Evolutionary conservation across 257 asterid genomes (phyloP).

Genomic region (Osmanthus fragrans): DNA sequence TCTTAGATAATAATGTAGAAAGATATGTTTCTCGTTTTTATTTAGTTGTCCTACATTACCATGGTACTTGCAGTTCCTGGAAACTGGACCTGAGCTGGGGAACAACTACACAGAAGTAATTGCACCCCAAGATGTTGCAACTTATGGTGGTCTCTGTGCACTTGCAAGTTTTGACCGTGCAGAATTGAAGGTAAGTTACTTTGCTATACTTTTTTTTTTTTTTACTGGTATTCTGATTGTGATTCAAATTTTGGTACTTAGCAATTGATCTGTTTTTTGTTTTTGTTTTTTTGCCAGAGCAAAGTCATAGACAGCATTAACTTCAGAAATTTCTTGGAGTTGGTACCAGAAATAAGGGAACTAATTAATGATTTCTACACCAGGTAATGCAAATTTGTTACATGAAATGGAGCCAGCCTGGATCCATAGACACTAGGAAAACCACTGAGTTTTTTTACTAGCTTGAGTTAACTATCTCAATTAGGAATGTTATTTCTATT

Average conservation of each 20-base stretch:
- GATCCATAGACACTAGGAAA: not conserved
- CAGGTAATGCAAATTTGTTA: slow-evolving; percentile 51
- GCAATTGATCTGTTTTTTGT: not conserved
- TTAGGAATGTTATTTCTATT: not conserved
- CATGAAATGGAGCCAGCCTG: not conserved
- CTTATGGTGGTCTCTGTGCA: slow-evolving; percentile 97
- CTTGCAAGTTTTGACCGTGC: slow-evolving; percentile 96
- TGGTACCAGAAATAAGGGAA: slow-evolving; percentile 96
- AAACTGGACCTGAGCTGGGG: slow-evolving; percentile 80
- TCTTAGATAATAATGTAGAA: not conserved
- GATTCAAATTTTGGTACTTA: slow-evolving; percentile 16
- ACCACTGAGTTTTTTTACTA: not conserved
- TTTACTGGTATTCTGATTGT: not conserved
- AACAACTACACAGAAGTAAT: slow-evolving; percentile 81
- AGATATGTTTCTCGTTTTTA: slow-evolving; percentile 2
- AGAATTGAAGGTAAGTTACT: slow-evolving; percentile 73
- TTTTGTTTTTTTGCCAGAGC: slow-evolving; percentile 53
- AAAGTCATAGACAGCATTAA: slow-evolving; percentile 90
- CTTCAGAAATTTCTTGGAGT: slow-evolving; percentile 87
- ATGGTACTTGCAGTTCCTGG: slow-evolving; percentile 69
- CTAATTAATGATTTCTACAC: slow-evolving; percentile 91
- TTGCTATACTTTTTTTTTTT: not conserved
- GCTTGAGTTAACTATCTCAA: not conserved
- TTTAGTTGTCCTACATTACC: slow-evolving; percentile 8
- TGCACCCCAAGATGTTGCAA: slow-evolving; percentile 95